Base-by-base conservation (phyloP, 2,329 filamentous ascomycete species). In the Lachnum nothofagi region DNA sequence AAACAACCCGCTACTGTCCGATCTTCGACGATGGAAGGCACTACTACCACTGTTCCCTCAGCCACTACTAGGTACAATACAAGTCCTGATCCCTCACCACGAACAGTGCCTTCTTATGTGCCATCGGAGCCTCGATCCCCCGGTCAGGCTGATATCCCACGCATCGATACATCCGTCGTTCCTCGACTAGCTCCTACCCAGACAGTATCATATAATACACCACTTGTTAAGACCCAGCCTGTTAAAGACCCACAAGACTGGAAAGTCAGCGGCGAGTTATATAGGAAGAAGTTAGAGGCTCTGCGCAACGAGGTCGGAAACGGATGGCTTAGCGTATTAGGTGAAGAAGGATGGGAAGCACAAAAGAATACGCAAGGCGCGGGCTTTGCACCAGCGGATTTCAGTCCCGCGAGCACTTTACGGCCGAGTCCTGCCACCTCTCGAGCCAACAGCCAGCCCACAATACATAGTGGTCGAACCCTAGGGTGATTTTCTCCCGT, bases 231-330 rank as follows among this genome's bases (percentile, higher is more conserved):
- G 43, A 10, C 52, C 12, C 54, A 55, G 5, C 52, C 49, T 9
- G 46, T 43, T 3, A 58, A 54, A 52, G 63, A 63, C 52, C 56
- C 70, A 4, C 70, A 74, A 39, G 77, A 85, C 50, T 88, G 83
- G 78, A 81, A 82, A 51, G 71, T 80, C 37, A 79, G 80, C 50
- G 85, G 86, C 46, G 88, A 93, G 61, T 73, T 88, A 6, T 97
- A 95, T 68, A 82, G 86, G 49, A 87, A 87, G 65, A 93, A 93
- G 67, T 85, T 97, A 46, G 90, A 95, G 67, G 83, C 86, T 3
- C 71, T 96, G 46, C 85, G 90, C 53, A 85, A 85, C 62, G 88
- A 91, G 62, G 84, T 95, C 56, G 91, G 91, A 25, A 88, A 83
- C 60, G 86, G 83, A 31, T 98, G 95, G 78, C 77, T 98, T 33